Percentiles rank a stretch among this genome's conserved stretches.
Evolutionary conservation across 148 eudicot species (phyloP).

Genomic region (Talinum fruticosum): DNA sequence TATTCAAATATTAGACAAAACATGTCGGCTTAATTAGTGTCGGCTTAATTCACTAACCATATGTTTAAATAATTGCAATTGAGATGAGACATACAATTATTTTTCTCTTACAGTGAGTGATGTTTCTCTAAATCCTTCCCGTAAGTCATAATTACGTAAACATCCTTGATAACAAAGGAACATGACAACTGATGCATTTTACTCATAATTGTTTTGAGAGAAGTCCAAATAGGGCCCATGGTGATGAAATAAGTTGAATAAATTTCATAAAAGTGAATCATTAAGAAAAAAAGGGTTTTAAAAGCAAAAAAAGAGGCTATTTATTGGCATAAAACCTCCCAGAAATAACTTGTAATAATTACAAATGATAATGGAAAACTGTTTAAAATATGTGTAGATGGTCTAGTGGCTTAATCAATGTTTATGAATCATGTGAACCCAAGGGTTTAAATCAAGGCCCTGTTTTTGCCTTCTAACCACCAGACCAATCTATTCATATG

Average conservation of each 20-base stretch:
- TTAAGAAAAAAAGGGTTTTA: neutral
- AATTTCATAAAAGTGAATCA: neutral
- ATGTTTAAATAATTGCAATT: too few species aligned
- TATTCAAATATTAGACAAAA: too few species aligned
- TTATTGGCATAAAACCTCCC: neutral
- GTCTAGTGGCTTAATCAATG: neutral
- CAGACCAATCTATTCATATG: conserved; percentile 2
- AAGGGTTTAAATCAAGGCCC: neutral
- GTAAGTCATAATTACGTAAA: too few species aligned
- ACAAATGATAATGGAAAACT: neutral
- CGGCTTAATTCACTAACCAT: too few species aligned
- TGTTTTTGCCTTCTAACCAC: neutral
- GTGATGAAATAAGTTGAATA: neutral
- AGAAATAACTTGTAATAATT: neutral
- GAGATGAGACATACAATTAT: too few species aligned
- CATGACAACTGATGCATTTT: neutral
- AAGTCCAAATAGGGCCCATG: neutral
- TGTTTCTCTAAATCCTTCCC: too few species aligned
- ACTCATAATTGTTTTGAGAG: neutral
- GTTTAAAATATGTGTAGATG: neutral
- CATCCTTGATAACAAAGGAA: too few species aligned
- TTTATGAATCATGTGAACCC: neutral
- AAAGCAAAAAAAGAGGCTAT: neutral
- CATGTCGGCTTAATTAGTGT: too few species aligned
- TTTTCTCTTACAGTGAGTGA: too few species aligned